Evolutionary conservation across 2,329 filamentous ascomycete genomes (phyloP).

Genomic region (Podosphaera xanthii): DNA sequence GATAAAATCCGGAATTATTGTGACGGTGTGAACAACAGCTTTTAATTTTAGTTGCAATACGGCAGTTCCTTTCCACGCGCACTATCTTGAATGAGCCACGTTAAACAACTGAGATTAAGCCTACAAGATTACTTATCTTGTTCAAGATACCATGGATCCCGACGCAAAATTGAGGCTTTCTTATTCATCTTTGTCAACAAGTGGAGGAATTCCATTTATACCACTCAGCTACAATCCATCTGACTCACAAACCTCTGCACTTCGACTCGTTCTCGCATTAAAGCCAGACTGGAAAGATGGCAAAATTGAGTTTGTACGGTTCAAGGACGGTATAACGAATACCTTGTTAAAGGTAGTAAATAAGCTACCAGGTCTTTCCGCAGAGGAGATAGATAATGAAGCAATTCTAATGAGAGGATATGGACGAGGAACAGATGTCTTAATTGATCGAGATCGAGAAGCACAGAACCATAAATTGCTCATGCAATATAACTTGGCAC

Average conservation of each 20-base stretch:
- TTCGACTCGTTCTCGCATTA: constrained; percentile 55
- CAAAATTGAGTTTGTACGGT: constrained; percentile 64
- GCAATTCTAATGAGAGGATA: constrained; percentile 82
- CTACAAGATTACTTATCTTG: background rate
- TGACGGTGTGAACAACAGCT: no score
- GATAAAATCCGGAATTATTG: no score
- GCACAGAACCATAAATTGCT: constrained; percentile 65
- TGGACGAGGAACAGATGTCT: constrained; percentile 75
- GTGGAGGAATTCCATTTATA: constrained; percentile 35
- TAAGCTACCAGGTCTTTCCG: constrained; percentile 41
- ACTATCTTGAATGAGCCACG: background rate
- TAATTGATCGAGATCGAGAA: constrained; percentile 86
- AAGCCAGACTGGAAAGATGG: constrained; percentile 69
- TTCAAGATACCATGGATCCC: background rate
- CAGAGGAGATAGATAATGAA: constrained; percentile 59
- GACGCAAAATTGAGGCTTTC: background rate
- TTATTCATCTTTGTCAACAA: background rate
- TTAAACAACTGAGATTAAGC: background rate
- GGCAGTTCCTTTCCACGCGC: no score
- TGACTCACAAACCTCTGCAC: constrained; percentile 57
- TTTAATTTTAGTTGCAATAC: no score
- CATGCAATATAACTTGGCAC: constrained; percentile 62
- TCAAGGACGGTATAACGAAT: constrained; percentile 97
- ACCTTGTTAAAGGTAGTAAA: constrained; percentile 66
- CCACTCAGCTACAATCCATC: constrained; percentile 55